Base-by-base conservation (phyloP, 441 rosid genomes). In the Iberis amara region DNA sequence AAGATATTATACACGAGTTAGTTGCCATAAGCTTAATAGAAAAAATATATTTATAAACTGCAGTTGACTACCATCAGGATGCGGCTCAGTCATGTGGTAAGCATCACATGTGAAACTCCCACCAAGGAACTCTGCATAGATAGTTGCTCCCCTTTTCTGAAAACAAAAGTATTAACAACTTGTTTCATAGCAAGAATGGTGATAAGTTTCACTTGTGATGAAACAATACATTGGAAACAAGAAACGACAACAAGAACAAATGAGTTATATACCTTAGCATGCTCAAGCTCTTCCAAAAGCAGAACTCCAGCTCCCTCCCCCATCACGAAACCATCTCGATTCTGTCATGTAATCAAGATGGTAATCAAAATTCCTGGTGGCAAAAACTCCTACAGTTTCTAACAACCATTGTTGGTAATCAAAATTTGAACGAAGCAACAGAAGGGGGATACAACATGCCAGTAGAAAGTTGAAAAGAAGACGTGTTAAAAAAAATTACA, bases 221-320 rank as follows among this genome's bases (percentile, higher is more conserved):
- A n/a, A 47, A 31, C 0, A 27, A 49, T 3, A 28, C 38, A 37
- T 47, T 15, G 2, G 40, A 47, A 18, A 46, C 32, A 47, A 33
- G 4, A 33, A 56, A 49, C 3, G 11, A 39, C 6, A 45, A 11
- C 18, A 62, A 21, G 37, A 52, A 9, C 11, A 11, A 26, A 61
- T 48, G 38, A 28, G 47, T 38, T 55, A 45, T 11, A 47, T 77
- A 90, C 97, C 96, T 85, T 83, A 26, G 96, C 96, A 82, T 91
- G 98, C 73, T 91, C 98, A 57, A 87, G 69, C 69, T 87, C 96
- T 74, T 87, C 98, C 70, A 91, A 66, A 62, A 91, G 88, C 73
- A 91, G 69, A 73, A 91, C 98, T 27, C 98, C 96, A 33, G 96
- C 89, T 77, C 98, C 98, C 71, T 91, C 96, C 8, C 98, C 98